phyloP scores from a whole-genome alignment of 176 grass and related monocot genomes.

The Rhynchospora pubera region DNA sequence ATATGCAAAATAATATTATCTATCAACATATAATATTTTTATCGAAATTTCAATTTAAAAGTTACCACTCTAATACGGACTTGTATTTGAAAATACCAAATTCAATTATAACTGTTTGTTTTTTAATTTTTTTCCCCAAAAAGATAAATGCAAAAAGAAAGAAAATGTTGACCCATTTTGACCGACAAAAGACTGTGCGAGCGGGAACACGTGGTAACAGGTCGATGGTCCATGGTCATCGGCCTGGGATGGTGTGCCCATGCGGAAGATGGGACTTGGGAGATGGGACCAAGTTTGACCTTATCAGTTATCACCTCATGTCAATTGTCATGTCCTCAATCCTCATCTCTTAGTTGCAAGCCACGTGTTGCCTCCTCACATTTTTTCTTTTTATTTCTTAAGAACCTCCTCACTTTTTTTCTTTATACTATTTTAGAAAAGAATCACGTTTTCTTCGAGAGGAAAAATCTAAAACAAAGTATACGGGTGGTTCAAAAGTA shows the following conservation, averaged over 20 bases:
- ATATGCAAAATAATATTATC: not conserved
- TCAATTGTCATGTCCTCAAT: too few relatives aligned
- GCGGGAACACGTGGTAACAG: not conserved
- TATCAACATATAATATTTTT: not conserved
- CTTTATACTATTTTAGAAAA: not conserved
- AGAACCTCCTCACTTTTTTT: not conserved
- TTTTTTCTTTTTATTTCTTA: not conserved
- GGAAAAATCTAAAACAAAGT: not conserved
- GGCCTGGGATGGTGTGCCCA: not conserved
- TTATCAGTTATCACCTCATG: too few relatives aligned
- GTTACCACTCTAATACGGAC: too few relatives aligned
- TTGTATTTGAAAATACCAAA: too few relatives aligned
- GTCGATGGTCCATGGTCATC: not conserved
- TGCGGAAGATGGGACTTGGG: too few relatives aligned
- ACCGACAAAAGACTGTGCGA: not conserved
- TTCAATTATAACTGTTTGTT: not conserved
- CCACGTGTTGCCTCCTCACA: not conserved
- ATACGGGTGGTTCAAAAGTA: too few relatives aligned
- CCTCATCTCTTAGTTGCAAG: not conserved
- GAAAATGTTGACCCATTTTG: not conserved
- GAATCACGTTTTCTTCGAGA: not conserved
- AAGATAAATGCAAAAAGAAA: not conserved
- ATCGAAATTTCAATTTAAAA: not conserved
- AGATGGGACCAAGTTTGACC: not conserved
- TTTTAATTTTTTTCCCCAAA: too few relatives aligned